These are phyloP conservation scores for Bipolaris cookei DNA, from an alignment of 2,329 filamentous ascomycete species.

Conservation along the genomic window DNA sequence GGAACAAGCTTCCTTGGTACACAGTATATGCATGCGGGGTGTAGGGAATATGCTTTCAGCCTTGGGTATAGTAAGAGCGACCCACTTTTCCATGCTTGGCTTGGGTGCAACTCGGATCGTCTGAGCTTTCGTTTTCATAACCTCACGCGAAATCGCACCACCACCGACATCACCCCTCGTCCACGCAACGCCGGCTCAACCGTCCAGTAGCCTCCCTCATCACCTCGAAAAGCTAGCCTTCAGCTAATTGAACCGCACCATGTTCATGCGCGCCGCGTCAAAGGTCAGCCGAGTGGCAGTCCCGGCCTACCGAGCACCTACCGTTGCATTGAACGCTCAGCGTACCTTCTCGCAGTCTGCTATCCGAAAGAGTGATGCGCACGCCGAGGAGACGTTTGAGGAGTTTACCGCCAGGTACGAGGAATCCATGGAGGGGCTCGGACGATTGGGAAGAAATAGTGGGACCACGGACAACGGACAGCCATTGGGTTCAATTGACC, in stretches of 20 bases:
- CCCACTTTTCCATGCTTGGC: slow-evolving; percentile 33
- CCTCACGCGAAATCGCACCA: slow-evolving; percentile 31
- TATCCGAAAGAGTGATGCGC: slow-evolving; percentile 57
- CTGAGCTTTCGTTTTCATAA: slow-evolving; percentile 35
- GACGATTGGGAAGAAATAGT: slow-evolving; percentile 16
- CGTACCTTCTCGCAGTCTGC: slow-evolving; percentile 60
- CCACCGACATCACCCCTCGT: slow-evolving; percentile 36
- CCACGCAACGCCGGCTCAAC: slow-evolving; percentile 30
- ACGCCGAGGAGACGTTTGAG: slow-evolving; percentile 97
- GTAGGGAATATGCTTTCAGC: slow-evolving; percentile 13
- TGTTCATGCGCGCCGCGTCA: slow-evolving; percentile 49
- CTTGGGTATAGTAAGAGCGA: slow-evolving; percentile 15
- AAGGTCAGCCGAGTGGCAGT: slow-evolving; percentile 44
- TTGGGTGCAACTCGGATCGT: slow-evolving; percentile 30
- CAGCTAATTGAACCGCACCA: slow-evolving; percentile 40
- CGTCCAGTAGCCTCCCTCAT: slow-evolving; percentile 26
- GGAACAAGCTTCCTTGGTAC: too few species aligned
- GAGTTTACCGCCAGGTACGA: slow-evolving; percentile 95
- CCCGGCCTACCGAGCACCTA: slow-evolving; percentile 44
- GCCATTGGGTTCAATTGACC: slow-evolving; percentile 41
- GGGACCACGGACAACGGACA: slow-evolving; percentile 22
- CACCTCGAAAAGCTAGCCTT: slow-evolving; percentile 27
- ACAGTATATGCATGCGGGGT: background rate
- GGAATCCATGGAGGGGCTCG: slow-evolving; percentile 29
- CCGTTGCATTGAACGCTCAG: slow-evolving; percentile 43